Evolutionary conservation across 2,329 filamentous ascomycete genomes (phyloP).

Genomic region (Penicillium vulpinum): DNA sequence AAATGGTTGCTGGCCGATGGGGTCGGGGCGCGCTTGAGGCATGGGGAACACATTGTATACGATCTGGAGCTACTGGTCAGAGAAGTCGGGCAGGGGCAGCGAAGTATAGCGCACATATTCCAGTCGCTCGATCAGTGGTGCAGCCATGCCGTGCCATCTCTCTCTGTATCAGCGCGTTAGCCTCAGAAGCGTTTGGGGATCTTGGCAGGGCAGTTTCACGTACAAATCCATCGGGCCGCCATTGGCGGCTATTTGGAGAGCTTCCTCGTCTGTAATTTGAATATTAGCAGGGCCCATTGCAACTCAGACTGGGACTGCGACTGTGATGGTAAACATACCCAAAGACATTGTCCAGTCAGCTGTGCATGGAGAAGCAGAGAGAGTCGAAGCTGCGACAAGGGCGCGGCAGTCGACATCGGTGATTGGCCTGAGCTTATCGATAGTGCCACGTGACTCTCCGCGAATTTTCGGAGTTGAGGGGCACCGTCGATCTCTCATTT

Average conservation of each 20-base stretch:
- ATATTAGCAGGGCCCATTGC: slow-evolving; percentile 7
- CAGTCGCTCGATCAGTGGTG: slow-evolving; percentile 65
- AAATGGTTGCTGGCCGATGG: slow-evolving; percentile 23
- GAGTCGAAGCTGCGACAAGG: slow-evolving; percentile 17
- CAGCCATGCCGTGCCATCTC: slow-evolving; percentile 68
- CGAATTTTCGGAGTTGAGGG: slow-evolving; percentile 27
- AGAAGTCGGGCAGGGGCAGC: background rate
- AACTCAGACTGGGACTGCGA: background rate
- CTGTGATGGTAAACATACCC: slow-evolving; percentile 23
- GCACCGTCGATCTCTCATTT: slow-evolving; percentile 18
- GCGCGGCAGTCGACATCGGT: slow-evolving; percentile 8
- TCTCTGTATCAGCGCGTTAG: slow-evolving; percentile 53
- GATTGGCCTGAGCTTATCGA: slow-evolving; percentile 27
- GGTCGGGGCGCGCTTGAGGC: slow-evolving; percentile 54
- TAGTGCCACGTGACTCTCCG: slow-evolving; percentile 22
- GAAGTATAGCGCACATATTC: slow-evolving; percentile 55
- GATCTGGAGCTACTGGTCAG: slow-evolving; percentile 57
- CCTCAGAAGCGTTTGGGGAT: slow-evolving; percentile 15
- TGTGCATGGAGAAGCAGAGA: slow-evolving; percentile 15
- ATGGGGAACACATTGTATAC: slow-evolving; percentile 73
- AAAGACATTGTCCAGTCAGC: slow-evolving; percentile 33
- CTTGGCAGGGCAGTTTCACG: slow-evolving; percentile 23
- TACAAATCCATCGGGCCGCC: slow-evolving; percentile 62
- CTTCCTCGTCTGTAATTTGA: slow-evolving; percentile 47
- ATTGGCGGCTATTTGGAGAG: slow-evolving; percentile 57